phyloP scores from a whole-genome alignment of 2,329 filamentous ascomycete species.

The Macrophomina tecta region DNA sequence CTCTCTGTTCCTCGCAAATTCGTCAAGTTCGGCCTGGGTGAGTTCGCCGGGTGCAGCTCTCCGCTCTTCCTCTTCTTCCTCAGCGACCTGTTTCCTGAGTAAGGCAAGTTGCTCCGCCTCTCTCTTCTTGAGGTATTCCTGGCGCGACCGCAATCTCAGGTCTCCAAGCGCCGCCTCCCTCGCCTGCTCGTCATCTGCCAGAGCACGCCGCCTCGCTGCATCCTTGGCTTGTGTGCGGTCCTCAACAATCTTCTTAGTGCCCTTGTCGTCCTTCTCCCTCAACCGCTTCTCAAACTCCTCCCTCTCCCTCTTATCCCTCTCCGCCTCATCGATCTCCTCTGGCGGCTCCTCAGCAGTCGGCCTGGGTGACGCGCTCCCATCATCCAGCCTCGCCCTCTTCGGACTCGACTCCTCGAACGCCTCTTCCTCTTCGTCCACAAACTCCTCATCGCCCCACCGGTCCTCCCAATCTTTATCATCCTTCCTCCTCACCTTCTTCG shows the following conservation, averaged over 20 bases:
- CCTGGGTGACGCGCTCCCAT: slow-evolving; percentile 59
- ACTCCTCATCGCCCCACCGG: slow-evolving; percentile 81
- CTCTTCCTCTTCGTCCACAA: slow-evolving; percentile 58
- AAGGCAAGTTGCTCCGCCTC: slow-evolving; percentile 84
- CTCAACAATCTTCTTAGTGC: slow-evolving; percentile 71
- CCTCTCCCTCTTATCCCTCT: slow-evolving; percentile 65
- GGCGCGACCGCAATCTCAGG: slow-evolving; percentile 80
- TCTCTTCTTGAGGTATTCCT: slow-evolving; percentile 92
- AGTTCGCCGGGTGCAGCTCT: slow-evolving; percentile 73
- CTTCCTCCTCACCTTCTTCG: slow-evolving; percentile 51
- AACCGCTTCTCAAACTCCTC: slow-evolving; percentile 81
- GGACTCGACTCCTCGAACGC: slow-evolving; percentile 72
- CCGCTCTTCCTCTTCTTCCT: slow-evolving; percentile 80
- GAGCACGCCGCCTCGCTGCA: slow-evolving; percentile 64
- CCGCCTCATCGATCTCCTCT: slow-evolving; percentile 30
- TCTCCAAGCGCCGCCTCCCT: slow-evolving; percentile 77
- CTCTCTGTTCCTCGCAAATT: slow-evolving; percentile 89
- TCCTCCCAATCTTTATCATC: slow-evolving; percentile 70
- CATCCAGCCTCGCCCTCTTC: slow-evolving; percentile 59
- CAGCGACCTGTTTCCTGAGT: slow-evolving; percentile 86
- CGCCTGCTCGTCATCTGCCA: slow-evolving; percentile 69
- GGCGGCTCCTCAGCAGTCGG: slow-evolving; percentile 49
- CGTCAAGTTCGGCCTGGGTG: slow-evolving; percentile 78
- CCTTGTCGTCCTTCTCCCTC: slow-evolving; percentile 72
- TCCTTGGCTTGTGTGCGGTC: slow-evolving; percentile 62